phyloP scores from a whole-genome alignment of 371 early-diverging fungal species.

The Capniomyces stellatus region DNA sequence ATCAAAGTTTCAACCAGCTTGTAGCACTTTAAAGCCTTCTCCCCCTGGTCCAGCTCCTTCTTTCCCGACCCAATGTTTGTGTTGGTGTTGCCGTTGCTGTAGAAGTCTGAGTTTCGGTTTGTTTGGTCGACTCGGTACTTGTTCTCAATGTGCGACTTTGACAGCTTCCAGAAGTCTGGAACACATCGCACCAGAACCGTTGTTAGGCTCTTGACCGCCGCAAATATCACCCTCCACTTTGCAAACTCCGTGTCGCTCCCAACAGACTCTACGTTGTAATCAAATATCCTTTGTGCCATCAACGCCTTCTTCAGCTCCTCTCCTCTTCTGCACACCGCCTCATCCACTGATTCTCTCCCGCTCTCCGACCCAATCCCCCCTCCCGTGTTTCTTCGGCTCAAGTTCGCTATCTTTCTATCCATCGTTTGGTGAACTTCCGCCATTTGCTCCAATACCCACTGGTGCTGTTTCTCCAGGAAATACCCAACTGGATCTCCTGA shows the following conservation, averaged over 20 bases:
- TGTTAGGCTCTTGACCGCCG: constrained; percentile 52
- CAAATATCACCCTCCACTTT: constrained; percentile 48
- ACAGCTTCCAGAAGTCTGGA: constrained; percentile 86
- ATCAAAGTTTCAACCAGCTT: constrained; percentile 57
- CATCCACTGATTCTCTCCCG: constrained; percentile 10
- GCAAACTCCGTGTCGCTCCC: constrained; percentile 37
- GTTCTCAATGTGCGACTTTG: constrained; percentile 67
- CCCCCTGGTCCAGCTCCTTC: constrained; percentile 35
- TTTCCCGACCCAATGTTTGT: no score
- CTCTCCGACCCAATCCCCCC: neutral
- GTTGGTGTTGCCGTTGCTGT: constrained; percentile 27
- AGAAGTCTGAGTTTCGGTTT: constrained; percentile 5
- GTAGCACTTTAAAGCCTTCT: constrained; percentile 54
- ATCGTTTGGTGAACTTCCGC: constrained; percentile 33
- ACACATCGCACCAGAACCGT: constrained; percentile 49
- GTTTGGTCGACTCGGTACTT: constrained; percentile 36
- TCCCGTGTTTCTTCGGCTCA: constrained; percentile 26
- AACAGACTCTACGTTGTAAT: constrained; percentile 26
- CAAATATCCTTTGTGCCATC: constrained; percentile 22
- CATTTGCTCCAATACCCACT: constrained; percentile 66
- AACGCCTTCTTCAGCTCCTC: constrained; percentile 22
- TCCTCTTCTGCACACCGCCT: constrained; percentile 13
- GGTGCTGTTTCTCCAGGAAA: constrained; percentile 72
- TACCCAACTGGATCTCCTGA: constrained; percentile 79
- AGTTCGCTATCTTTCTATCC: neutral